Conservation (phyloP, 805 yeast species). For the Metschnikowia baotianmanensis region DNA sequence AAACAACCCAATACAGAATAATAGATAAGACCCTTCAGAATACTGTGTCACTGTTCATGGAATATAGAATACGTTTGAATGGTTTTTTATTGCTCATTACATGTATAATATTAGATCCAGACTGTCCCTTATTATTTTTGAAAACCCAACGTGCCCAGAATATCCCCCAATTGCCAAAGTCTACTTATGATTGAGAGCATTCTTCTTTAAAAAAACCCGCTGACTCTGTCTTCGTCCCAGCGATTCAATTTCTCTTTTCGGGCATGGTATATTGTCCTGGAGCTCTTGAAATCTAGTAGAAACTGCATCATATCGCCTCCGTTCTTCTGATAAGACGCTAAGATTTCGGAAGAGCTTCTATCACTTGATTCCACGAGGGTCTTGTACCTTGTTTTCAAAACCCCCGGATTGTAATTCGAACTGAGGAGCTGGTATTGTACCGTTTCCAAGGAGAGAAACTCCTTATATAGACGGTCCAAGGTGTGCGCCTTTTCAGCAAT, state of each 20-base stretch:
- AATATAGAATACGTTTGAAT: too few species aligned
- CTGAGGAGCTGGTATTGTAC: constrained; percentile 39
- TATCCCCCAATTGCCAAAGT: too few species aligned
- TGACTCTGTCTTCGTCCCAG: constrained; percentile 44
- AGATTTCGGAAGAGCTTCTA: constrained; percentile 1
- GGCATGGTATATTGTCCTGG: constrained; percentile 32
- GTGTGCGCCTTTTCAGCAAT: constrained; percentile 26
- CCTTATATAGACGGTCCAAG: constrained; percentile 27
- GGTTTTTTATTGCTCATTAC: too few species aligned
- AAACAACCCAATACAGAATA: too few species aligned
- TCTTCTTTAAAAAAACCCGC: constrained; percentile 37
- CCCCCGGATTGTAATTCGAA: constrained; percentile 34
- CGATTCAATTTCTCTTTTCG: constrained; percentile 38
- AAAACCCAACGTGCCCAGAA: too few species aligned
- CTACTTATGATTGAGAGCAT: too few species aligned
- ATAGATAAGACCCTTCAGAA: too few species aligned
- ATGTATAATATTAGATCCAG: too few species aligned
- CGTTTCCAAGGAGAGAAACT: constrained; percentile 35
- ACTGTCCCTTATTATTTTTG: too few species aligned
- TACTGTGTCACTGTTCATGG: too few species aligned
- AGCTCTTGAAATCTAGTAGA: constrained; percentile 22
- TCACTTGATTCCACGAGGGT: constrained; percentile 11
- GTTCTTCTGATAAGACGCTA: constrained; percentile 2
- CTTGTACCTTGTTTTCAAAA: constrained; percentile 13
- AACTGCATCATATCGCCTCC: constrained; percentile 18